phyloP scores from a whole-genome alignment of 495 filamentous ascomycete genomes.

The Cetradonia linearis region DNA sequence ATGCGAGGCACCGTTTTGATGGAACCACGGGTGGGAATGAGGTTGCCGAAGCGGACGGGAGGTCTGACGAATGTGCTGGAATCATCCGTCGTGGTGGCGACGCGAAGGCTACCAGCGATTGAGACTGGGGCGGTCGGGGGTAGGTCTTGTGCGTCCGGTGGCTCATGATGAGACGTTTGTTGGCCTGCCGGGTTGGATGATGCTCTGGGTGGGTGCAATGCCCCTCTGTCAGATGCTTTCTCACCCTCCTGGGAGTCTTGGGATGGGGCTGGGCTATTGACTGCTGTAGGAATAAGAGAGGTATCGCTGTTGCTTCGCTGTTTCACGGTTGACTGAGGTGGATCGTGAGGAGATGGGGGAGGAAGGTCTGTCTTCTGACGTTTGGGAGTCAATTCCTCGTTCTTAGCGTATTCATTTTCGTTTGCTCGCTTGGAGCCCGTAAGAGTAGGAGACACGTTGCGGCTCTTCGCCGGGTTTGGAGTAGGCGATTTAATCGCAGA shows the following conservation, averaged over 20 bases:
- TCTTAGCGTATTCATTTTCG: conserved; percentile 1
- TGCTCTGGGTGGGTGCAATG: not conserved
- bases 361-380: conserved; percentile 21
- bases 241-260: not conserved
- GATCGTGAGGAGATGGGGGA: not conserved
- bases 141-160: not conserved
- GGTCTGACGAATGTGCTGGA: conserved; percentile 30
- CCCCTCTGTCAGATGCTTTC: not conserved
- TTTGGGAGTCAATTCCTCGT: conserved; percentile 29
- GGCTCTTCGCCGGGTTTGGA: conserved; percentile 18
- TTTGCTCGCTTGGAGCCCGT: conserved; percentile 13
- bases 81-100: not conserved
- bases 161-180: not conserved
- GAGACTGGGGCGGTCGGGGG: not conserved
- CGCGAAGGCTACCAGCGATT: not conserved
- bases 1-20: conserved; percentile 44
- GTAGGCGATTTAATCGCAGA: too few species aligned
- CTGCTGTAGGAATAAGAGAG: conserved; percentile 9
- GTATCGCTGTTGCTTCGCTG: conserved; percentile 8
- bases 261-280: conserved; percentile 13
- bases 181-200: conserved; percentile 3
- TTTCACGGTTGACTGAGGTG: not conserved
- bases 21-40: conserved; percentile 37
- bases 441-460: conserved; percentile 13
- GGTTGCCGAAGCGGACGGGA: conserved; percentile 35